phyloP scores from a whole-genome alignment of 1,284 basidiomycete genomes.

The Coniferiporia sulphurascens region DNA sequence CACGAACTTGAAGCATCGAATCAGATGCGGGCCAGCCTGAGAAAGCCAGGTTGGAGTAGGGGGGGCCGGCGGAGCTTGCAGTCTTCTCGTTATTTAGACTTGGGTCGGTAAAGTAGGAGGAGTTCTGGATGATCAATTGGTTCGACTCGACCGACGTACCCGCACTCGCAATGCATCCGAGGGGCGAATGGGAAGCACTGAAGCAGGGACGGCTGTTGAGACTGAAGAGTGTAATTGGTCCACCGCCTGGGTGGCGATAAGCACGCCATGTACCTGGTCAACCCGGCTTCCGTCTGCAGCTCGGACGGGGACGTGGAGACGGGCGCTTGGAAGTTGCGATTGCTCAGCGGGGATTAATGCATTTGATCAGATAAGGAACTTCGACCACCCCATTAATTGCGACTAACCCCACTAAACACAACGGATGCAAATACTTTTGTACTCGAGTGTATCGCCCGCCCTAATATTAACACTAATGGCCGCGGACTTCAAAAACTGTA shows the following conservation, averaged over 20 bases:
- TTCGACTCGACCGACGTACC: too few species aligned
- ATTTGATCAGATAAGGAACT: not conserved
- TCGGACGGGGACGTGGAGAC: not conserved
- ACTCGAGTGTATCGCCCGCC: not conserved
- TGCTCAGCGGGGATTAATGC: not conserved
- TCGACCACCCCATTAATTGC: not conserved
- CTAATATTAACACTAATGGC: not conserved
- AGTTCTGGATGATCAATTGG: too few species aligned
- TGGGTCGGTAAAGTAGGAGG: too few species aligned
- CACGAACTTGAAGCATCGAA: too few species aligned
- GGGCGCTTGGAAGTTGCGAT: not conserved
- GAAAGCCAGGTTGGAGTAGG: too few species aligned
- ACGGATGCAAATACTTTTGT: not conserved
- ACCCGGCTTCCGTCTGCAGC: not conserved
- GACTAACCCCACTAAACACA: not conserved
- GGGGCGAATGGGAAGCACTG: not conserved
- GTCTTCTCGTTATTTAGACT: too few species aligned
- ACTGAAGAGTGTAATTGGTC: not conserved
- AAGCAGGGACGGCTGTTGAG: not conserved
- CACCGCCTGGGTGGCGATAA: not conserved
- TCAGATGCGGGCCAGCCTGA: too few species aligned
- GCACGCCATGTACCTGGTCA: not conserved
- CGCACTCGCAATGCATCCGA: too few species aligned
- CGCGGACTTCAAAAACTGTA: not conserved
- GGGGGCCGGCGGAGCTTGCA: too few species aligned